A percentile compares a stretch with the other conserved stretches of the same genome.
Evolutionary conservation across 768 basidiomycete species (phyloP).

Genomic region (Russula emetica): DNA sequence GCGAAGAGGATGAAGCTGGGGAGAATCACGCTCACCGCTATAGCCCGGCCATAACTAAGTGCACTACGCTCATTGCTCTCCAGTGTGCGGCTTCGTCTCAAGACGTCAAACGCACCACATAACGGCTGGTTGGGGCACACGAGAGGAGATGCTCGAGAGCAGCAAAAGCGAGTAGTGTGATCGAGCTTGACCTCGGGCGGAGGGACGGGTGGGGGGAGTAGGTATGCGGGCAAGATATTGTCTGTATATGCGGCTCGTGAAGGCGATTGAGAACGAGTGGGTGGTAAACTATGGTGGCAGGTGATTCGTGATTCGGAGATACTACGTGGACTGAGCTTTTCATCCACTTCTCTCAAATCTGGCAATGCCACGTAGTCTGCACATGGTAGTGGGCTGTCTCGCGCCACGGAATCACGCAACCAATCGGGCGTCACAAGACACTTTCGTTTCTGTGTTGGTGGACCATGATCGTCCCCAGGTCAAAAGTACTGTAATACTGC

Average conservation of each 20-base stretch:
- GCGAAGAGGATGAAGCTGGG: constrained; percentile 28
- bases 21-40: constrained; percentile 44
- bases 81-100: constrained; percentile 54
- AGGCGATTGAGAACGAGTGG: neutral
- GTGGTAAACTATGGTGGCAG: neutral
- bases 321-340: constrained; percentile 29
- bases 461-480: neutral
- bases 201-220: constrained; percentile 28
- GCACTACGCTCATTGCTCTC: constrained; percentile 67
- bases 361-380: constrained; percentile 53
- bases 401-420: constrained; percentile 55
- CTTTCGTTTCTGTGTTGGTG: constrained; percentile 49
- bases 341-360: constrained; percentile 47
- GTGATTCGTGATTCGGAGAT: neutral
- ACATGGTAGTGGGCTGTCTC: constrained; percentile 45
- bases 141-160: constrained; percentile 60
- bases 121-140: constrained; percentile 66
- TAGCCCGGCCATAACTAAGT: constrained; percentile 67
- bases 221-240: constrained; percentile 25
- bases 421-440: constrained; percentile 67
- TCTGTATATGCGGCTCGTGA: neutral
- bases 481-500: neutral
- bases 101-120: constrained; percentile 51
- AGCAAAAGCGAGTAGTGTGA: constrained; percentile 47
- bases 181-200: constrained; percentile 30